Base-by-base conservation (phyloP, 108 stramenopile species). In the Skeletonema menzelii region DNA sequence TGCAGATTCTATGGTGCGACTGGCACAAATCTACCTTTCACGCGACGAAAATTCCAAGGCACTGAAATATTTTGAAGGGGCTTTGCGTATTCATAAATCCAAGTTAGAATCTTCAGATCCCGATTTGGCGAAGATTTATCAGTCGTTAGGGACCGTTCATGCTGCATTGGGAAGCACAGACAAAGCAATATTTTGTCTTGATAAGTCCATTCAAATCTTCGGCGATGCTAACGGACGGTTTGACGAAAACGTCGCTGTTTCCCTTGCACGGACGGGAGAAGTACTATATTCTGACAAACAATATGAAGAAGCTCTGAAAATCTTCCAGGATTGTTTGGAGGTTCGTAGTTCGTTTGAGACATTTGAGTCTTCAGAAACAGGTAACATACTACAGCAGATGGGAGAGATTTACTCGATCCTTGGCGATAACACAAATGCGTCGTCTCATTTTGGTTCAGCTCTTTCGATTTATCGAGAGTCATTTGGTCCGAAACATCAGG, bases 161-260 rank as follows among this genome's bases (percentile, higher is more conserved):
- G 30, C 42, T 27, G 65, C 77, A 15, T 22, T 82, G 40, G 68
- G 68, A 11, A 46, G 56, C 59, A 34, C 40, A n/a, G 32, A 27
- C 32, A 85, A 85, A 67, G 73, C 84, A 14, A 17, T 82, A 17
- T 82, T 77, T 49, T 85, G 81, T 32, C 73, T 59, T 53, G 71
- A 75, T 27, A 69, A 79, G 42, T 73, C 77, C 4, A 82, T 85
- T 15, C 17, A 55, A 70, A 58, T 74, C 10, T 77, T 59, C 44
- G 59, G 26, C 22, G 81, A 74, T 27, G 53, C 59, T 22, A 30
- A 75, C 42, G 76, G 67, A 27, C 55, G 63, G 37, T 30, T 38
- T 15, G 63, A 82, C n/a, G 60, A 70, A 53, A 68, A 40, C 27
- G 44, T 79, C 58, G 72, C 67, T 8, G 53, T 56, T 27, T 77